These are phyloP conservation scores for Solanum chilense DNA, from an alignment of 257 asterid genomes.

Conservation along the genomic window DNA sequence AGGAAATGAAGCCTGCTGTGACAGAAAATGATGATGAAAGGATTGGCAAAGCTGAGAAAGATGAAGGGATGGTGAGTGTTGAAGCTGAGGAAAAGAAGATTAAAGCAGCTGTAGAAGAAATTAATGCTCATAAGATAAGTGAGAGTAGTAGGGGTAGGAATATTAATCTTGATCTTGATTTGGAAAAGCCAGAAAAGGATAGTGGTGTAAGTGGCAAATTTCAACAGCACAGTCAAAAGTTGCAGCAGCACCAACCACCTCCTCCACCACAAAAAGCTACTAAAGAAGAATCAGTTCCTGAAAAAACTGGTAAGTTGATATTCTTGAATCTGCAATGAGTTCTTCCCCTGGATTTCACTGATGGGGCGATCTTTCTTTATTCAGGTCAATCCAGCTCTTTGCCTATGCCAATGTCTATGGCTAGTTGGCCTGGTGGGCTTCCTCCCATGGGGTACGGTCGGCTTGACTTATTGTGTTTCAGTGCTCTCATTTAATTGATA, in stretches of 20 bases:
- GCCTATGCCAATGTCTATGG: conserved; percentile 66
- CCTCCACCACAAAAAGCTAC: conserved; percentile 19
- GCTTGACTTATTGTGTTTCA: neutral
- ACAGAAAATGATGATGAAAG: conserved; percentile 28
- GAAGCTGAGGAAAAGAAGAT: conserved; percentile 32
- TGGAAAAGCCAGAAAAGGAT: conserved; percentile 54
- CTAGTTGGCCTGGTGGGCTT: conserved; percentile 90
- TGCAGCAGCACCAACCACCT: conserved; percentile 14
- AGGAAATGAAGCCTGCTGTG: conserved; percentile 25
- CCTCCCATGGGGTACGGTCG: conserved; percentile 80
- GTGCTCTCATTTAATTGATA: neutral
- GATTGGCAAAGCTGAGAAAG: conserved; percentile 18
- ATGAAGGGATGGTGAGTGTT: neutral
- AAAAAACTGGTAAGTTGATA: conserved; percentile 43
- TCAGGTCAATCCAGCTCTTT: conserved; percentile 52
- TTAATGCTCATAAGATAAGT: conserved; percentile 16
- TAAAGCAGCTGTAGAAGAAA: conserved; percentile 19
- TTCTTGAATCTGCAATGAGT: neutral
- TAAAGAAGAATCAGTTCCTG: conserved; percentile 41
- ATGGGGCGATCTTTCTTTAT: neutral
- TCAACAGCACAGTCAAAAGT: conserved; percentile 24
- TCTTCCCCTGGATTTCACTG: neutral
- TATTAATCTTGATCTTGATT: conserved; percentile 56
- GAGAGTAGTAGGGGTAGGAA: conserved; percentile 34
- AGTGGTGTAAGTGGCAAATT: conserved; percentile 17